phyloP scores from a whole-genome alignment of 1,284 basidiomycete species.

The Leccinum ponderosum region DNA sequence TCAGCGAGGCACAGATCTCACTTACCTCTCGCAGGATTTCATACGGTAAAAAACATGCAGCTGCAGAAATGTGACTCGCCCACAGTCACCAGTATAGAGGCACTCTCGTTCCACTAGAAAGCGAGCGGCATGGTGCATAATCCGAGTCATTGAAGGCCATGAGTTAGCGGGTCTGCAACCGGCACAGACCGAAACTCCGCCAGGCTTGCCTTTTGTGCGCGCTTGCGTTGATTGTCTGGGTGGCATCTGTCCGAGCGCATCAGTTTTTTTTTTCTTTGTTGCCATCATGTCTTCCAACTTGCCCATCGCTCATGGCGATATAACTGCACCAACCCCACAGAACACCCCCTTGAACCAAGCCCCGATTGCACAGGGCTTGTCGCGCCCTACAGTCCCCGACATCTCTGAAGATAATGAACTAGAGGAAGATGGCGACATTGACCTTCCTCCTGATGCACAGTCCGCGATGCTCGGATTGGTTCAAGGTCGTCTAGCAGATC shows the following conservation, averaged over 20 bases:
- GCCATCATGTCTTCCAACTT: conserved; percentile 50
- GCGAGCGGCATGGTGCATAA: neutral
- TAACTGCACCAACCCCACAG: conserved; percentile 76
- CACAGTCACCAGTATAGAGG: neutral
- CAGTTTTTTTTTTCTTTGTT: conserved; percentile 23
- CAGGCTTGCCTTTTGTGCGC: conserved; percentile 21
- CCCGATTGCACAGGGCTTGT: conserved; percentile 66
- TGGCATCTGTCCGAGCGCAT: conserved; percentile 17
- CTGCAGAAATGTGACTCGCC: neutral
- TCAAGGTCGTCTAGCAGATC: conserved; percentile 62
- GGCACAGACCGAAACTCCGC: conserved; percentile 38
- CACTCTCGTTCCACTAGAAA: neutral
- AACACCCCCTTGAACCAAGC: conserved; percentile 78
- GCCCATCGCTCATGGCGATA: conserved; percentile 46
- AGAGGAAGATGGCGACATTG: conserved; percentile 47
- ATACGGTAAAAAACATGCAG: neutral
- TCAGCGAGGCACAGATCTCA: neutral
- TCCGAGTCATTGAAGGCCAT: neutral
- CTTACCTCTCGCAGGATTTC: neutral
- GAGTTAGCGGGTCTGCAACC: conserved; percentile 1
- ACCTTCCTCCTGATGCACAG: conserved; percentile 34
- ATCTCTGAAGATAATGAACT: conserved; percentile 68
- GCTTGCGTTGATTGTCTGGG: conserved; percentile 27
- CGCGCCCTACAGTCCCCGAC: conserved; percentile 67
- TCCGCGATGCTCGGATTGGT: conserved; percentile 62